These are phyloP conservation scores for Brettanomyces anomalus DNA, from an alignment of 805 yeast species.

Conservation along the genomic window DNA sequence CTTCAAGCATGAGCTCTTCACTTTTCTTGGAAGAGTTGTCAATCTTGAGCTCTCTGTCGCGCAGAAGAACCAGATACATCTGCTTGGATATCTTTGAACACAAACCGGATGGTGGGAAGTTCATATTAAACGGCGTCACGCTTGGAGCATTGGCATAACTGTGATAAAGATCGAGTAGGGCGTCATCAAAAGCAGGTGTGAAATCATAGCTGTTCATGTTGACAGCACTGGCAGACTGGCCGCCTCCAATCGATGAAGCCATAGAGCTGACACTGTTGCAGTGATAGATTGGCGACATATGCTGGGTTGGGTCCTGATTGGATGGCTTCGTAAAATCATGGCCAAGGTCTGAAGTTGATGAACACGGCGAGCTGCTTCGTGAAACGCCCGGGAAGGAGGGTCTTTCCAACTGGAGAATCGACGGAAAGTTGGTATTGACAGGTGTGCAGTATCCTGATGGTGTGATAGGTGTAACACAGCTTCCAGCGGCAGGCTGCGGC, in stretches of 20 bases:
- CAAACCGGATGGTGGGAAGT: constrained; percentile 61
- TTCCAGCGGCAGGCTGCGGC: not conserved
- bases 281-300: constrained; percentile 6
- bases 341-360: constrained; percentile 3
- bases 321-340: no score
- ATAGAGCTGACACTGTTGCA: constrained; percentile 18
- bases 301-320: no score
- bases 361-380: constrained; percentile 14
- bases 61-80: constrained; percentile 27
- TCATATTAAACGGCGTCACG: constrained; percentile 57
- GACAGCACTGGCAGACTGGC: not conserved
- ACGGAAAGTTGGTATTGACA: not conserved
- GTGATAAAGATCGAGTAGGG: constrained; percentile 39
- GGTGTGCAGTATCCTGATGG: constrained; percentile 1
- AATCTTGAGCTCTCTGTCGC: constrained; percentile 14
- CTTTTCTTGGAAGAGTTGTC: constrained; percentile 17
- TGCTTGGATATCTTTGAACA: constrained; percentile 51
- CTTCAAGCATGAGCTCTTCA: constrained; percentile 21
- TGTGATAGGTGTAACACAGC: not conserved
- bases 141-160: constrained; percentile 46
- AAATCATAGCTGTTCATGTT: constrained; percentile 20
- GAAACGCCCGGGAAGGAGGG: not conserved
- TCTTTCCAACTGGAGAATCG: not conserved
- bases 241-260: constrained; percentile 10
- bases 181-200: constrained; percentile 33